Evolutionary conservation across 2,329 filamentous ascomycete genomes (phyloP).

Genomic region (Pseudogymnoascus sp.): DNA sequence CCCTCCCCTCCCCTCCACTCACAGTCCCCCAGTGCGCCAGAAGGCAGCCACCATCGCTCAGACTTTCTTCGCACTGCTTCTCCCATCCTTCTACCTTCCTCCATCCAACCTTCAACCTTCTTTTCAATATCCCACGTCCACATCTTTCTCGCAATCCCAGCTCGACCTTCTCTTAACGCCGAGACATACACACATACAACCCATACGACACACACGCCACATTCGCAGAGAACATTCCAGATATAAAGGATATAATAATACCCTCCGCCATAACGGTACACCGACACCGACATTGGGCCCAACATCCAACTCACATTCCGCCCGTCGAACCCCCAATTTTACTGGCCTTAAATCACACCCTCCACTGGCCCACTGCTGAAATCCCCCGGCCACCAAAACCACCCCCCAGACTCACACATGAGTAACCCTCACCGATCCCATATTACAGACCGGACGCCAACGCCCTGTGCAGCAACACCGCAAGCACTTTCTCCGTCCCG

Average conservation of each 20-base stretch:
- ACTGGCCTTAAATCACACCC: background rate
- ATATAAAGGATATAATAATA: background rate
- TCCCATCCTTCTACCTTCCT: constrained; percentile 4
- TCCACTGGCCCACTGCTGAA: constrained; percentile 1
- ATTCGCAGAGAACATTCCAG: background rate
- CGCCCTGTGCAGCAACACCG: background rate
- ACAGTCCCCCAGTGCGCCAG: background rate
- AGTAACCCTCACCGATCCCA: constrained; percentile 8
- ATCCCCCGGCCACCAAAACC: background rate
- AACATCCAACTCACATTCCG: background rate
- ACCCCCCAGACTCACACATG: constrained; percentile 3
- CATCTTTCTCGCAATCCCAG: background rate
- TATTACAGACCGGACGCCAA: constrained; percentile 5
- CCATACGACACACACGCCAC: background rate
- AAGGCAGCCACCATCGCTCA: constrained; percentile 4
- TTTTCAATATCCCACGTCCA: background rate
- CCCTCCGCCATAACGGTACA: background rate
- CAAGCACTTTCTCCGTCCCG: constrained; percentile 2
- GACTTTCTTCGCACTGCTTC: constrained; percentile 1
- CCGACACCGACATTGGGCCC: background rate
- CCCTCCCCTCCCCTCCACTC: constrained; percentile 3
- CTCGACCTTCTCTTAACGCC: background rate
- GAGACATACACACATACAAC: background rate
- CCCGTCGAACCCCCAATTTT: background rate
- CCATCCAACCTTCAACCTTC: constrained; percentile 1